A percentile compares a stretch with the other conserved stretches of the same genome.
Evolutionary conservation across 176 grass and related monocot species (phyloP).

Genomic region (Phoenix roebelenii): DNA sequence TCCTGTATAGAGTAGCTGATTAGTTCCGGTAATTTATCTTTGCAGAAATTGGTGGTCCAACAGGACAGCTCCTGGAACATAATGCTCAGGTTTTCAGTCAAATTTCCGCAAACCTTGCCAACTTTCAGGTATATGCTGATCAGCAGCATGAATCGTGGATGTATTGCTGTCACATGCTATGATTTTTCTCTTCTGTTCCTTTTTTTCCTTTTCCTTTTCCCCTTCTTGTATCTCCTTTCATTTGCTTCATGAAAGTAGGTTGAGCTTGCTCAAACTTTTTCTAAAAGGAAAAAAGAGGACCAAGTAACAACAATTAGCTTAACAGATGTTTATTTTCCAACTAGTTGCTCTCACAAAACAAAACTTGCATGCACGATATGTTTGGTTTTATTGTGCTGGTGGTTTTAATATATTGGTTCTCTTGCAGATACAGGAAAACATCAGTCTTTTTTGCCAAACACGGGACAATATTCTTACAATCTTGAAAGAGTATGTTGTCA

Average conservation of each 20-base stretch:
- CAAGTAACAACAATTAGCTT: too few relatives aligned
- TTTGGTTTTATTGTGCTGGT: neutral
- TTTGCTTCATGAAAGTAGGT: too few relatives aligned
- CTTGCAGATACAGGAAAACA: constrained; percentile 20
- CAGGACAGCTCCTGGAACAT: constrained; percentile 49
- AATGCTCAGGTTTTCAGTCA: constrained; percentile 46
- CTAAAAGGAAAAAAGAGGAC: too few relatives aligned
- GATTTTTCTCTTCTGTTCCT: too few relatives aligned
- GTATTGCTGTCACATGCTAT: too few relatives aligned
- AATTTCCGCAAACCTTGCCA: constrained; percentile 52
- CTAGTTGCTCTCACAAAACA: too few relatives aligned
- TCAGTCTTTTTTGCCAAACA: constrained; percentile 13
- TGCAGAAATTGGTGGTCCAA: constrained; percentile 58
- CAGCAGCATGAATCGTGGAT: too few relatives aligned
- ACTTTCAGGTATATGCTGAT: constrained; percentile 33
- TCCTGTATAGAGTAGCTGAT: neutral
- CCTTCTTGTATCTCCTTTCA: too few relatives aligned
- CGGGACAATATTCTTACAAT: constrained; percentile 12
- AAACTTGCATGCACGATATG: too few relatives aligned
- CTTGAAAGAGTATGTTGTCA: constrained; percentile 15
- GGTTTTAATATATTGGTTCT: neutral
- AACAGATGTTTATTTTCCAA: too few relatives aligned
- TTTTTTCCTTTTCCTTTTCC: too few relatives aligned
- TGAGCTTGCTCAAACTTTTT: too few relatives aligned
- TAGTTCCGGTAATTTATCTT: constrained; percentile 3